Base-by-base conservation (phyloP, 23 red algal genomes). In the Chondrus crispus region DNA sequence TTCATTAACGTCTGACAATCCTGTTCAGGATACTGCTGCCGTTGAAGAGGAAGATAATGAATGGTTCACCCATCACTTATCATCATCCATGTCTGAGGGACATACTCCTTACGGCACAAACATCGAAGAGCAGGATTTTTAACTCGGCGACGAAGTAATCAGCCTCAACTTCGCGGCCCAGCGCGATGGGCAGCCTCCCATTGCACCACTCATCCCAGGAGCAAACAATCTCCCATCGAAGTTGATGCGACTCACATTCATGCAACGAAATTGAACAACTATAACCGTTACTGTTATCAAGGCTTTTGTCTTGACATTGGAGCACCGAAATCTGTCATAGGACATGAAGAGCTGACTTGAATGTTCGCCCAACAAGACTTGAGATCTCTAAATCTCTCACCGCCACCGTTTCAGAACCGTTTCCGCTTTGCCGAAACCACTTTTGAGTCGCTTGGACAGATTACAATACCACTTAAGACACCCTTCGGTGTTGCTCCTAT, bases 1-100 rank as follows among this genome's bases (percentile, higher is more conserved):
- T 37, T n/a, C 28, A 10, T 64, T 88, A 6, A 75, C 13, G 6
- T 2, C 5, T 19, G 11, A 45, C 22, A 64, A 40, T 8, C 35
- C 33, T 47, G 22, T 19, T 0, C 38, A 19, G 0, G 60, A 8
- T 8, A 68, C 81, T 18, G 46, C 13, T 13, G 28, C 36, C 28
- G 81, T 68, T 18, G 57, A 68, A 16, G 20, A 36, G 57, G 81
- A 13, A 19, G 64, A 88, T 37, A 5, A 51, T 49, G 63, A 88
- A 38, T 88, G 62, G 64, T 88, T 73, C 26, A 88, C 33, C 20
- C 47, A 88, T 45, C 47, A 73, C 55, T 18, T 88, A 18, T 73
- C 42, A 32, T 40, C 63, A 19, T 46, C 84, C 20, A 73, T 86
- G 14, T 37, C 26, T 30, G 11, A 82, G 60, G 60, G 60, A 22